Percentiles rank a stretch among this genome's conserved stretches.
phyloP scores from a whole-genome alignment of 768 basidiomycete species.

The Termitomyces titanicus region DNA sequence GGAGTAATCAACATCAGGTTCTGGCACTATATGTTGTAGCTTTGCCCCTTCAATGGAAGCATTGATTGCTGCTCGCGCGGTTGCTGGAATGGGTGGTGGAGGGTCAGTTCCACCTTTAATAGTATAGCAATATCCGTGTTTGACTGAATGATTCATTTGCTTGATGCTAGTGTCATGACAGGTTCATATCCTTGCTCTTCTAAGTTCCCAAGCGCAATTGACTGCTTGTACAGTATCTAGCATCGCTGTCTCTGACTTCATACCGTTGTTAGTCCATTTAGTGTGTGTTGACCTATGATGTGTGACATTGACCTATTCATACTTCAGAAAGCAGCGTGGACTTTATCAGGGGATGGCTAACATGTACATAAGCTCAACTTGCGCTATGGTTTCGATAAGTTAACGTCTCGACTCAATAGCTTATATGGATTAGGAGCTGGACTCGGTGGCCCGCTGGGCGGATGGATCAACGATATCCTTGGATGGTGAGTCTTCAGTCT shows the following conservation, averaged over 20 bases:
- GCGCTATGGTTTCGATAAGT: neutral
- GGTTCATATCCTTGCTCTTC: slow-evolving; percentile 39
- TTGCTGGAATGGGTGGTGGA: slow-evolving; percentile 93
- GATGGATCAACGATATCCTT: slow-evolving; percentile 81
- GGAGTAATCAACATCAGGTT: slow-evolving; percentile 38
- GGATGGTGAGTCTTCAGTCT: slow-evolving; percentile 62
- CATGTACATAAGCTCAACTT: slow-evolving; percentile 50
- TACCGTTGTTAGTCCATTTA: slow-evolving; percentile 66
- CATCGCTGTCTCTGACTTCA: slow-evolving; percentile 82
- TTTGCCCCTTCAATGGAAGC: slow-evolving; percentile 82
- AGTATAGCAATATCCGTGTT: slow-evolving; percentile 16
- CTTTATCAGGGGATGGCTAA: slow-evolving; percentile 91
- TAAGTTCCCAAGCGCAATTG: slow-evolving; percentile 20
- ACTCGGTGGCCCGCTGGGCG: slow-evolving; percentile 76
- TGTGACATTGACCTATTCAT: slow-evolving; percentile 4
- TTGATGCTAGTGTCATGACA: slow-evolving; percentile 69
- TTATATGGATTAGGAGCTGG: slow-evolving; percentile 82
- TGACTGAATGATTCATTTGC: slow-evolving; percentile 22
- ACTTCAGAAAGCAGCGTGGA: slow-evolving; percentile 72
- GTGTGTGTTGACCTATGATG: slow-evolving; percentile 3
- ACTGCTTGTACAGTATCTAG: slow-evolving; percentile 58
- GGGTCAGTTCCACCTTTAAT: slow-evolving; percentile 52
- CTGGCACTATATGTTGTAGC: slow-evolving; percentile 85
- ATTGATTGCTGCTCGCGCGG: slow-evolving; percentile 75
- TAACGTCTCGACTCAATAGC: slow-evolving; percentile 32